phyloP scores from a whole-genome alignment of 2,329 filamentous ascomycete species.

The Aschersonia sp. region DNA sequence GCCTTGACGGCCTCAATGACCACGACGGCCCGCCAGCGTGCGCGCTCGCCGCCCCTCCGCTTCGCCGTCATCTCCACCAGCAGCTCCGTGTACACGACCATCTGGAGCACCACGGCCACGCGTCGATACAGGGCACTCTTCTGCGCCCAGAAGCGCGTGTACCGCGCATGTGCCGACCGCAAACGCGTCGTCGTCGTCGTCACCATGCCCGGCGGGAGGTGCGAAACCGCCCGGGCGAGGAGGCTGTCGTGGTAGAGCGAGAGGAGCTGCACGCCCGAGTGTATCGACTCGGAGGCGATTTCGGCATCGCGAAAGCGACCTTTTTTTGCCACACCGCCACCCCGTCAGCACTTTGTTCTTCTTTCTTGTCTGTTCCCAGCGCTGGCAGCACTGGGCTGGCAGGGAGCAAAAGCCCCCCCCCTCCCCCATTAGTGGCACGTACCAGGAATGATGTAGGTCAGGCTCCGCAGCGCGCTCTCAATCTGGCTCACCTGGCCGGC shows the following conservation, averaged over 20 bases:
- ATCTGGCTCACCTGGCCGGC: conserved; percentile 87
- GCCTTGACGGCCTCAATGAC: conserved; percentile 78
- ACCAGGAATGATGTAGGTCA: conserved; percentile 94
- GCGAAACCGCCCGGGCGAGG: conserved; percentile 50
- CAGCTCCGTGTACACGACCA: conserved; percentile 88
- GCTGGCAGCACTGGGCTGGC: no score
- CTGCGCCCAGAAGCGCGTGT: conserved; percentile 52
- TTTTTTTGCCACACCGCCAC: conserved; percentile 12
- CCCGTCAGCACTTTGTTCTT: background rate
- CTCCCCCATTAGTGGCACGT: conserved; percentile 4
- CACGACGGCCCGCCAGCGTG: conserved; percentile 77
- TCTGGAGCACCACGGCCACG: conserved; percentile 69
- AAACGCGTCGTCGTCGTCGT: conserved; percentile 20
- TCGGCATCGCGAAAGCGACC: conserved; percentile 84
- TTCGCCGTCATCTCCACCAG: conserved; percentile 97
- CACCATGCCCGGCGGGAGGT: conserved; percentile 28
- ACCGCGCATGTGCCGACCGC: conserved; percentile 45
- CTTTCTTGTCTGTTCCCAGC: background rate
- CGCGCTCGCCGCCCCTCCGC: conserved; percentile 61
- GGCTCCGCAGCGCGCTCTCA: conserved; percentile 77
- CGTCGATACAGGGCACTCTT: conserved; percentile 60
- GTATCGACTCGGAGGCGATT: conserved; percentile 82
- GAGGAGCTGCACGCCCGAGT: conserved; percentile 78
- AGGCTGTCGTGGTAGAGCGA: conserved; percentile 87
- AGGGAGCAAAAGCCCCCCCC: no score